Percentiles rank a stretch among this genome's conserved stretches.
These are phyloP conservation scores for Paramecium pentaurelia DNA, from an alignment of 73 alveolate genomes.

Conservation along the genomic window DNA sequence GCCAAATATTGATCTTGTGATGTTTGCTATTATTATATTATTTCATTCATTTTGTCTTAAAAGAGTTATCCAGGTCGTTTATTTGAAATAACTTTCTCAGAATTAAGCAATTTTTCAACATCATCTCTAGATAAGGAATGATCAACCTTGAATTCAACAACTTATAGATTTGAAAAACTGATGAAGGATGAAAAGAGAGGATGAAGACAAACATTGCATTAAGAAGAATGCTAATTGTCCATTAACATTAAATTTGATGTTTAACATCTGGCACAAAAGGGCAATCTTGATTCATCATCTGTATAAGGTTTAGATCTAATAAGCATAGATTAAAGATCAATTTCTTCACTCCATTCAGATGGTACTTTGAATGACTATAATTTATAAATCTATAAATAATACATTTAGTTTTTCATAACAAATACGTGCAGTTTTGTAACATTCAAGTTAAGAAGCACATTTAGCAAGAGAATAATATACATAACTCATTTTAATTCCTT, in stretches of 20 bases:
- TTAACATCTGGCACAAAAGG: not conserved
- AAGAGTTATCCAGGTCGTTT: not conserved
- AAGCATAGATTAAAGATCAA: slow-evolving; percentile 15
- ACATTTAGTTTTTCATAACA: slow-evolving; percentile 52
- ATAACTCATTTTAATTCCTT: slow-evolving; percentile 49
- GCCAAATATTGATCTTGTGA: not conserved
- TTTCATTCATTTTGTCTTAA: not conserved
- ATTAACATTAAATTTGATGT: not conserved
- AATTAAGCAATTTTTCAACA: not conserved
- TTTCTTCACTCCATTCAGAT: slow-evolving; percentile 62
- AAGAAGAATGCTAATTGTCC: not conserved
- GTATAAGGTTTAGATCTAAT: slow-evolving; percentile 28
- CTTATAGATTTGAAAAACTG: not conserved
- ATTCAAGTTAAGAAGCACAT: not conserved
- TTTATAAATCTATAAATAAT: not conserved
- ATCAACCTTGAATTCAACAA: slow-evolving; percentile 21
- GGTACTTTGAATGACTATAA: slow-evolving; percentile 47
- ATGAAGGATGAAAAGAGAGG: slow-evolving; percentile 1
- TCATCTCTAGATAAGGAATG: not conserved
- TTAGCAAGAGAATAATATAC: slow-evolving; percentile 45
- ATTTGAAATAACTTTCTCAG: not conserved
- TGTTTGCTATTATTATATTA: not conserved
- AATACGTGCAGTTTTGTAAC: slow-evolving; percentile 35
- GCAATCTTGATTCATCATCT: not conserved
- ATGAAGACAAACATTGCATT: slow-evolving; percentile 38